These are phyloP conservation scores for Erodium trifolium DNA, from an alignment of 441 rosid genomes.

Conservation along the genomic window DNA sequence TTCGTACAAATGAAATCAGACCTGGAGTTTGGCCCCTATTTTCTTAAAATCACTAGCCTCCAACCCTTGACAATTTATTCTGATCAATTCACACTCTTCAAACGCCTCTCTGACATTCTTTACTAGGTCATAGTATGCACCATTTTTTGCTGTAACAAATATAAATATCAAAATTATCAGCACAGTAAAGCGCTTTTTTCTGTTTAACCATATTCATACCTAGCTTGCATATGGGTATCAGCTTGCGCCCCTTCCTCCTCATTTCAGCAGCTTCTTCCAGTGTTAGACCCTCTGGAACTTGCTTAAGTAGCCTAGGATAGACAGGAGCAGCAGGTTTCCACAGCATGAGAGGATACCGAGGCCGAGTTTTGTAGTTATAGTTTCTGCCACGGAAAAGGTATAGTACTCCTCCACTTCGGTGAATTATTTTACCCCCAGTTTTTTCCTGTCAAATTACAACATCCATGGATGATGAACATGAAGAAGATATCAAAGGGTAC, in stretches of 20 bases:
- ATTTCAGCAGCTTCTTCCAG: conserved; percentile 53
- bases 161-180: conserved; percentile 13
- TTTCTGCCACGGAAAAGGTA: conserved; percentile 86
- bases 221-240: conserved; percentile 71
- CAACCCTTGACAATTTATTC: conserved; percentile 69
- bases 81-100: conserved; percentile 83
- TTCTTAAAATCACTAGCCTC: conserved; percentile 67
- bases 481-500: background rate
- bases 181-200: background rate
- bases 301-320: conserved; percentile 68
- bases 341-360: conserved; percentile 80
- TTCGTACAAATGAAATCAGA: conserved; percentile 20
- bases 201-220: conserved; percentile 33
- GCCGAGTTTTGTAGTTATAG: conserved; percentile 70
- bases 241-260: conserved; percentile 67
- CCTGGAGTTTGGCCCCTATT: conserved; percentile 93
- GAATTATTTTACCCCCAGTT: conserved; percentile 83
- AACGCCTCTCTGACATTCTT: conserved; percentile 73
- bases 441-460: conserved; percentile 45
- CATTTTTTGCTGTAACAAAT: conserved; percentile 61
- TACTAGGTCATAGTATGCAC: conserved; percentile 59
- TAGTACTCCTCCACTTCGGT: conserved; percentile 60
- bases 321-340: conserved; percentile 80
- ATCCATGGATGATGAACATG: conserved; percentile 11
- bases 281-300: conserved; percentile 62